Evolutionary conservation across 129 eudicot genomes (phyloP), one percentile per base, ranked within the genome.

Genomic region (Flaveria robusta): DNA sequence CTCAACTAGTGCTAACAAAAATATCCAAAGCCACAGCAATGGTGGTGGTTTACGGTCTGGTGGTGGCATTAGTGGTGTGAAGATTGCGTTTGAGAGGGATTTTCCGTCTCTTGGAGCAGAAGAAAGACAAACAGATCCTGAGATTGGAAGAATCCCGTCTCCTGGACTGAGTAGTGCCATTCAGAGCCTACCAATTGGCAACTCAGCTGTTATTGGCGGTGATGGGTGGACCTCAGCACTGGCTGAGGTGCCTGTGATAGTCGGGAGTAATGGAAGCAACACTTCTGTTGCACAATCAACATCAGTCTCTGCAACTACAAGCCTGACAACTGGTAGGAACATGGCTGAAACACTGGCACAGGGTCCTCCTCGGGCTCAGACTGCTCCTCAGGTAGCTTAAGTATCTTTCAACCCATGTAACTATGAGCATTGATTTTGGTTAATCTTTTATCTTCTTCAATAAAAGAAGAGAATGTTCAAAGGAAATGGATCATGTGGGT

Each of bases 211-310:
- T 80, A 82, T 86, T 43, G 90, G 83, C 7, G 86, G 88, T 58
- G 92, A 86, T 24, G 87, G 87, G 71, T 91, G 95, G 97, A 87
- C 88, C 5, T 88, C 95, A 1, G 97, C 96, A 29, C 75, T 91
- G 64, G 96, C 95, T 22, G 95, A 88, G 79, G 90, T 83, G 24
- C 92, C 97, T 34, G 73, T 73, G 29, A 70, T 77, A 63, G 68
- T 63, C 9, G 41, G 68, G 18, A 79, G 84, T 71, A 84, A 76
- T 74, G 82, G 76, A 63, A 63, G 68, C 45, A 63, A 63, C 68
- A 63, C 43, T 27, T 29, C 22, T 27, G 68, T 16, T 60, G 31
- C 39, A 18, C 71, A 39, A 37, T 19, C 51, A 2, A 37, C 51
- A 5, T 15, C 68, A 63, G 7, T 63, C 37, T 63, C 68, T 15